Evolutionary conservation across 495 filamentous ascomycete genomes (phyloP).

Genomic region (Bathelium albidoporum): DNA sequence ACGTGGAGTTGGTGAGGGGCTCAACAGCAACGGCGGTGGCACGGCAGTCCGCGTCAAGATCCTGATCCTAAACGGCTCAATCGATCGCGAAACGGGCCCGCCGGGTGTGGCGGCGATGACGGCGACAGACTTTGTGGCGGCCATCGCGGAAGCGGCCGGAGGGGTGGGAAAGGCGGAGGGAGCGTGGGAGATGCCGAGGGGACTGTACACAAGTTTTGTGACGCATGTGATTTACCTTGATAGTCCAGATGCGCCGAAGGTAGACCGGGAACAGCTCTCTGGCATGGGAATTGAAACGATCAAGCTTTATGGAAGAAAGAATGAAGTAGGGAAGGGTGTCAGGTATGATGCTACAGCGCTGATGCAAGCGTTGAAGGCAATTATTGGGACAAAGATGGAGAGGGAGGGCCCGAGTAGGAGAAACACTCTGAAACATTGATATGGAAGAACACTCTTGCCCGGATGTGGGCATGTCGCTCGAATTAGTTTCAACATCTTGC

Average conservation of each 20-base stretch:
- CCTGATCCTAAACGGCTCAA: slow-evolving; percentile 69
- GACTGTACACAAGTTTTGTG: slow-evolving; percentile 48
- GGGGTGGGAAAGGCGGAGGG: not conserved
- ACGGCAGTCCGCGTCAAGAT: slow-evolving; percentile 54
- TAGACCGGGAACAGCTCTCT: slow-evolving; percentile 55
- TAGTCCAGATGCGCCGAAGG: slow-evolving; percentile 55
- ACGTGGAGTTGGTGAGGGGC: slow-evolving; percentile 48
- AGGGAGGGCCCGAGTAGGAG: slow-evolving; percentile 49
- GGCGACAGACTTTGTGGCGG: slow-evolving; percentile 67
- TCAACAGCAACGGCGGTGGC: slow-evolving; percentile 23
- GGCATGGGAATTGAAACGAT: slow-evolving; percentile 65
- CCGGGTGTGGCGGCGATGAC: slow-evolving; percentile 46
- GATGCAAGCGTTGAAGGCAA: slow-evolving; percentile 64
- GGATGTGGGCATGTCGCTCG: not conserved
- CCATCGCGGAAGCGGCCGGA: slow-evolving; percentile 60
- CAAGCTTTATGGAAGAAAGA: slow-evolving; percentile 61
- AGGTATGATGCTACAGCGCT: slow-evolving; percentile 70
- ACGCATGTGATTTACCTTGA: slow-evolving; percentile 80
- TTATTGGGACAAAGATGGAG: slow-evolving; percentile 59
- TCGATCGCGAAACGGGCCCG: slow-evolving; percentile 80
- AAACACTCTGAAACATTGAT: slow-evolving; percentile 48
- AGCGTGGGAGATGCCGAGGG: not conserved
- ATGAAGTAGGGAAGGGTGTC: slow-evolving; percentile 42
- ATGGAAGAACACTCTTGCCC: not conserved
- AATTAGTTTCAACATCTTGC: too few species aligned